phyloP scores from a whole-genome alignment of 140 eudicot genomes.

The Oenanthe javanica region DNA sequence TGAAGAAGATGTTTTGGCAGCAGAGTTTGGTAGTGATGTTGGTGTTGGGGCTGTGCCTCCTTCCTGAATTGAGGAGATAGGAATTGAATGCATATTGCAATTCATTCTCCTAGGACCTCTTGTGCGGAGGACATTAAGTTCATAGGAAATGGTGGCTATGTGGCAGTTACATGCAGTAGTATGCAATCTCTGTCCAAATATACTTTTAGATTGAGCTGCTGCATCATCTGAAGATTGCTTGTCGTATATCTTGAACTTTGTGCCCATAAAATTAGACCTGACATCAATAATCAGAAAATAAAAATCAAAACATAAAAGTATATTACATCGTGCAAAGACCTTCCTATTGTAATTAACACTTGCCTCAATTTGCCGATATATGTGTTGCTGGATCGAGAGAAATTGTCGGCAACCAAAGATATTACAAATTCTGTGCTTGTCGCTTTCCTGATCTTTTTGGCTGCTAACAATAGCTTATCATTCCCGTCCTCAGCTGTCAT shows the following conservation, averaged over 20 bases:
- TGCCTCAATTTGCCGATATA: slow-evolving; percentile 84
- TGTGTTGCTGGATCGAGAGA: slow-evolving; percentile 71
- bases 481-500: slow-evolving; percentile 62
- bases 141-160: slow-evolving; percentile 59
- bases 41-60: slow-evolving; percentile 89
- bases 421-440: slow-evolving; percentile 67
- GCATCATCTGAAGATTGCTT: slow-evolving; percentile 49
- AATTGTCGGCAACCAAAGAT: slow-evolving; percentile 69
- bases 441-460: slow-evolving; percentile 66
- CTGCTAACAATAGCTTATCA: slow-evolving; percentile 64
- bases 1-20: slow-evolving; percentile 25
- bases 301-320: not conserved
- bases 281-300: not conserved
- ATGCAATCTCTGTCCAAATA: slow-evolving; percentile 38
- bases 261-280: slow-evolving; percentile 88
- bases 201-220: slow-evolving; percentile 21
- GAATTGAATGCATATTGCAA: slow-evolving; percentile 68
- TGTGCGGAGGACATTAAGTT: slow-evolving; percentile 76
- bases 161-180: slow-evolving; percentile 58
- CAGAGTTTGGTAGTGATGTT: slow-evolving; percentile 42
- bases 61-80: slow-evolving; percentile 64
- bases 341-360: slow-evolving; percentile 12
- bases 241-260: slow-evolving; percentile 75
- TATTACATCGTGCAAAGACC: not conserved
- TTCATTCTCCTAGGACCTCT: slow-evolving; percentile 85